A percentile compares a stretch with the other conserved stretches of the same genome.
These are phyloP conservation scores for Trichocomaceae sp. DNA, from an alignment of 2,329 filamentous ascomycete species.

Conservation along the genomic window DNA sequence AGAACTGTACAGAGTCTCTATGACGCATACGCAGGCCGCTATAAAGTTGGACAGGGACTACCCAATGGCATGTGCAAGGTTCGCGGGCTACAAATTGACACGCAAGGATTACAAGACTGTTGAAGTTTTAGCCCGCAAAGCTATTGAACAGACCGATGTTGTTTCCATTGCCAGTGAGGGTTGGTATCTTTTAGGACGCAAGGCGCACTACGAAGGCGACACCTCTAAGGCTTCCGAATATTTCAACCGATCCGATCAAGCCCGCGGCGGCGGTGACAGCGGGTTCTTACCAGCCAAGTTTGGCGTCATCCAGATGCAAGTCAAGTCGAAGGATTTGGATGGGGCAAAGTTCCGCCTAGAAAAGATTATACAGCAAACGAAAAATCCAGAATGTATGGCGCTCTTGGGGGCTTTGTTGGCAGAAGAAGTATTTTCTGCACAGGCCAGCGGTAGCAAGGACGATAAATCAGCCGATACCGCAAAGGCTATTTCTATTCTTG, in stretches of 20 bases:
- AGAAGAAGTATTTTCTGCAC: constrained; percentile 81
- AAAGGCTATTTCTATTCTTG: constrained; percentile 78
- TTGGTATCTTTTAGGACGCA: constrained; percentile 89
- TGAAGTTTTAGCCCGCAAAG: constrained; percentile 80
- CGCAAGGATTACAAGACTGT: constrained; percentile 74
- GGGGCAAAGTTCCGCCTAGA: constrained; percentile 91
- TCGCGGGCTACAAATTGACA: constrained; percentile 82
- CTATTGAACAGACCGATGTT: constrained; percentile 92
- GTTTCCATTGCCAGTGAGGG: constrained; percentile 96
- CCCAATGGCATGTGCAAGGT: constrained; percentile 82
- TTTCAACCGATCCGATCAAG: constrained; percentile 85
- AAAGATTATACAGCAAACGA: constrained; percentile 84
- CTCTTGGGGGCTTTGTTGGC: constrained; percentile 86
- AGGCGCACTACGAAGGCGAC: constrained; percentile 79
- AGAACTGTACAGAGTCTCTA: constrained; percentile 80
- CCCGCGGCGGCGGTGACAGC: constrained; percentile 80
- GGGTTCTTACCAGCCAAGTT: constrained; percentile 94
- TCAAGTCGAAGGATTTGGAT: constrained; percentile 74
- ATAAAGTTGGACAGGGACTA: constrained; percentile 91
- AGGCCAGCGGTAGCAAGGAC: constrained; percentile 72
- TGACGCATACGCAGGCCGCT: constrained; percentile 89
- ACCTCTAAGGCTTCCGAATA: constrained; percentile 70
- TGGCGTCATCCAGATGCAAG: constrained; percentile 81
- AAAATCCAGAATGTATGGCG: constrained; percentile 81
- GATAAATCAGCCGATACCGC: constrained; percentile 80